These are phyloP conservation scores for Coprinellus aureogranulatus DNA, from an alignment of 768 basidiomycete species.

Conservation along the genomic window DNA sequence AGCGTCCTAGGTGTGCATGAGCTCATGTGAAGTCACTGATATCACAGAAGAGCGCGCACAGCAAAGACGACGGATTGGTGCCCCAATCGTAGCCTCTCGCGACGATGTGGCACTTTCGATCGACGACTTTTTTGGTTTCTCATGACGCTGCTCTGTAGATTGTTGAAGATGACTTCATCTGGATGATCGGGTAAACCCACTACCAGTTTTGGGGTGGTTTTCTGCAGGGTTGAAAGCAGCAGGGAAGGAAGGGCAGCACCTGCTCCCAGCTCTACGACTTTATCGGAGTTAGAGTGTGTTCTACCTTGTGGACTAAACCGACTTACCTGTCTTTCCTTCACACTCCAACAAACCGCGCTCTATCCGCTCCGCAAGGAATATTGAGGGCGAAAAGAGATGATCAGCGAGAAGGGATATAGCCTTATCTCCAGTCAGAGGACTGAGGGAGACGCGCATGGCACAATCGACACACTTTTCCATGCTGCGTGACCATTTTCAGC, in stretches of 20 bases:
- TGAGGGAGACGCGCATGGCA: neutral
- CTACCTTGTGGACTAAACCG: neutral
- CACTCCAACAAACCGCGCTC: constrained; percentile 52
- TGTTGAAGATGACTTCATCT: constrained; percentile 56
- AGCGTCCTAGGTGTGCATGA: constrained; percentile 15
- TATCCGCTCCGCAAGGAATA: constrained; percentile 65
- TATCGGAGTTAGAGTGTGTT: neutral
- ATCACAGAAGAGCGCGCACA: constrained; percentile 32
- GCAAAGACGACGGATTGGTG: constrained; percentile 37
- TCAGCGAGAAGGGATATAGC: constrained; percentile 72
- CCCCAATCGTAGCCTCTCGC: constrained; percentile 68
- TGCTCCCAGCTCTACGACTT: constrained; percentile 72
- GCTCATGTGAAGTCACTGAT: neutral
- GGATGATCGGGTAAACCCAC: constrained; percentile 73
- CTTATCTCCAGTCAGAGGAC: constrained; percentile 28
- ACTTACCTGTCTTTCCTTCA: constrained; percentile 39
- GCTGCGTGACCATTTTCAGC: constrained; percentile 5
- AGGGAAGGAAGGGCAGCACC: constrained; percentile 69
- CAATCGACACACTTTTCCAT: constrained; percentile 3
- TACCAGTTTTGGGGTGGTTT: constrained; percentile 49
- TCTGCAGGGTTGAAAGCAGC: constrained; percentile 43
- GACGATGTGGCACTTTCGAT: constrained; percentile 39
- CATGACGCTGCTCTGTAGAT: constrained; percentile 53
- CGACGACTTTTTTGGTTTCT: constrained; percentile 41
- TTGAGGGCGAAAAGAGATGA: constrained; percentile 68